Evolutionary conservation across 176 grass and related monocot species (phyloP), one percentile per base, ranked within the genome.

Genomic region (Zizania latifolia): DNA sequence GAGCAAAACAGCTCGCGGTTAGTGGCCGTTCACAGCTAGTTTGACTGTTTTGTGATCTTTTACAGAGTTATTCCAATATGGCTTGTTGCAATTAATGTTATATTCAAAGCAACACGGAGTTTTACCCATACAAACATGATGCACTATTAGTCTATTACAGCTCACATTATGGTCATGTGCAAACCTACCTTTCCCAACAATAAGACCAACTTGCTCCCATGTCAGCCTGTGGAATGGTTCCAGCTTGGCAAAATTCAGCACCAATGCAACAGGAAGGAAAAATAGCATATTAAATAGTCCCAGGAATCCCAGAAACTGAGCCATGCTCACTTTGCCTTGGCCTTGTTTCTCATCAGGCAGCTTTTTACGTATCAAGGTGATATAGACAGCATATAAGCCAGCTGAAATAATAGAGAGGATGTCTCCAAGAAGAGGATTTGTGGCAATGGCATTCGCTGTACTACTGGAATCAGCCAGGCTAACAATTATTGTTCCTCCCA

Each of bases 151-250:
- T n/a, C n/a, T n/a, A n/a, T 34, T 23, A 23, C 48, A 45, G 32
- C 10, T 24, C 9, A 59, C 6, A 53, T 51, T 58, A 82, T 26
- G 5, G 19, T 66, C 13, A 66, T 78, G 65, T 44, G 4, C 45
- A 69, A 45, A 72, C 79, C 28, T 76, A 99, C 95, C 95, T 94
- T 99, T 99, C 58, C 95, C 95, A 28, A 99, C 69, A 72, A 99
- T 92, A 65, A 99, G 89, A 58, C 92, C 86, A 86, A 90, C 82
- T 94, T 99, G 95, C 53, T 99, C 82, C 95, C 91, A 99, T 71
- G 84, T 86, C 32, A 99, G 72, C 79, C 44, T 89, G 70, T 94
- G 91, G 82, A 99, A 94, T 17, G 91, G 89, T 76, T 94, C 95
- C 32, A 99, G 58, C 65, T 82, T 90, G 60, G 95, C 72, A 17